These are phyloP conservation scores for Cyathus striatus DNA, from an alignment of 768 basidiomycete genomes.

Conservation along the genomic window DNA sequence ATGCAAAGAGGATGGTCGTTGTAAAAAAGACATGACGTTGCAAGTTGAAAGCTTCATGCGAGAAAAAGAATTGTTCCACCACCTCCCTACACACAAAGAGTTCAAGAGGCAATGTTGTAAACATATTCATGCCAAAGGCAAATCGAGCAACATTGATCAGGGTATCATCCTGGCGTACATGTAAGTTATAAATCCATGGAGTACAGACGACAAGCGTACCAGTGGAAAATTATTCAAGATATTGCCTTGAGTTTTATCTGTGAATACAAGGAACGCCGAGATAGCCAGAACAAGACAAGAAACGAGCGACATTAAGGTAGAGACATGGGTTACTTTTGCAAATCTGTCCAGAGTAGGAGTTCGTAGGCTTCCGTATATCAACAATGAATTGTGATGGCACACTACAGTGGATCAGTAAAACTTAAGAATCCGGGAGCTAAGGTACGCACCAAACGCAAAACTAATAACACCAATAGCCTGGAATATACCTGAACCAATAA, in stretches of 20 bases:
- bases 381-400: constrained; percentile 95
- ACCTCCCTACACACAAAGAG: constrained; percentile 98
- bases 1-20: constrained; percentile 70
- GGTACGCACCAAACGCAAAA: constrained; percentile 67
- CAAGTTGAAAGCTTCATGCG: constrained; percentile 75
- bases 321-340: constrained; percentile 87
- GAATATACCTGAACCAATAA: constrained; percentile 79
- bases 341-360: constrained; percentile 96
- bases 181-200: constrained; percentile 1
- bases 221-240: constrained; percentile 91
- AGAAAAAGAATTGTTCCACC: constrained; percentile 94
- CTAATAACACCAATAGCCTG: constrained; percentile 97
- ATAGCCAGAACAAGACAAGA: constrained; percentile 83
- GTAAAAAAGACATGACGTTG: constrained; percentile 91
- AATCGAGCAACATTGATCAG: constrained; percentile 94
- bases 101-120: constrained; percentile 93
- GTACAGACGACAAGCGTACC: constrained; percentile 31
- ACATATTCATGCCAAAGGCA: constrained; percentile 96
- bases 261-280: constrained; percentile 85
- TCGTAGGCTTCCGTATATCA: constrained; percentile 91
- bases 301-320: constrained; percentile 77
- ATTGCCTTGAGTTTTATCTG: constrained; percentile 91
- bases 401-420: constrained; percentile 34
- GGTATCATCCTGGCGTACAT: constrained; percentile 54
- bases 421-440: not conserved